Conservation (phyloP, 73 alveolate genomes). For the Tetrahymena elliotti region DNA sequence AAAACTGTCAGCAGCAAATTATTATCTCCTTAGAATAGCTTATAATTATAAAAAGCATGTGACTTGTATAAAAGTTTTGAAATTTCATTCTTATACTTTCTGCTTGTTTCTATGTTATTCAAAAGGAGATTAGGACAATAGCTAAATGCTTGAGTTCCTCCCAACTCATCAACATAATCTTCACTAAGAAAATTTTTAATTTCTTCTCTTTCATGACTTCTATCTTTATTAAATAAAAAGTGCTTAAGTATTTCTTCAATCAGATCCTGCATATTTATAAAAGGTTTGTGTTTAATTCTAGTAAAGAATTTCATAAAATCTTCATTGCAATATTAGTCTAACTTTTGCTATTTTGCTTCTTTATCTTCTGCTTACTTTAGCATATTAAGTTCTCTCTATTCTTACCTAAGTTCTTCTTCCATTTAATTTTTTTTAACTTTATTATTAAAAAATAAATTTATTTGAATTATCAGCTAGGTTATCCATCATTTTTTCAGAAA, state of each 20-base stretch:
- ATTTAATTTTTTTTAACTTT: neutral
- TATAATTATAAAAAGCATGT: neutral
- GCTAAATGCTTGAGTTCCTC: neutral
- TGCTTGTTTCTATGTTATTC: neutral
- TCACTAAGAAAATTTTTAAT: neutral
- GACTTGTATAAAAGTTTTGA: neutral
- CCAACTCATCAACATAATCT: neutral
- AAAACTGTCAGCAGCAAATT: neutral
- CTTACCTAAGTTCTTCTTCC: neutral
- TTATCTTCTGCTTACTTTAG: neutral
- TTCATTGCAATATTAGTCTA: neutral
- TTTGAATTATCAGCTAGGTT: too few relatives aligned
- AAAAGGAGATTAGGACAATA: neutral
- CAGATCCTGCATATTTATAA: neutral
- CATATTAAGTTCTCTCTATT: neutral
- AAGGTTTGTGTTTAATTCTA: neutral
- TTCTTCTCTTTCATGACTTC: neutral
- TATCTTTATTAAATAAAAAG: neutral
- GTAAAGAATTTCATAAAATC: neutral
- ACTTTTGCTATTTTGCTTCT: neutral
- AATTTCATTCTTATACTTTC: neutral
- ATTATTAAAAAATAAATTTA: neutral
- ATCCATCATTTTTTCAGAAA: too few relatives aligned
- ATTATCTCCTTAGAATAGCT: neutral
- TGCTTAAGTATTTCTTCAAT: neutral